Conservation (phyloP, 1,284 basidiomycete species). For the Cutaneotrichosporon cavernicola region DNA sequence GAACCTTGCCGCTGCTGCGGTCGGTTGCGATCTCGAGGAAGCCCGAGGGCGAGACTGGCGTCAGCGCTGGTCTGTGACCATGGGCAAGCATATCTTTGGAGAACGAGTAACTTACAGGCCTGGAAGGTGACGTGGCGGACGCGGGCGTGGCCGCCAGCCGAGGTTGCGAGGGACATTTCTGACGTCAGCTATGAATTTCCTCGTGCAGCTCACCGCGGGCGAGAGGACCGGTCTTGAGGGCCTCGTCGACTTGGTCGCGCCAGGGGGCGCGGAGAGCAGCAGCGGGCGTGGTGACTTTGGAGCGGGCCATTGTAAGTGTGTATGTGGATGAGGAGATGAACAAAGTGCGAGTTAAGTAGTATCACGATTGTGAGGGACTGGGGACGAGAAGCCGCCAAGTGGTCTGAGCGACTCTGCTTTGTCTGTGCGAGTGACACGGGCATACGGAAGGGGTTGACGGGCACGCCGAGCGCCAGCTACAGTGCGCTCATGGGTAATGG, state of each 20-base stretch:
- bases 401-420: slow-evolving; percentile 5
- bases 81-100: no score
- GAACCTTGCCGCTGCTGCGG: slow-evolving; percentile 12
- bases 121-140: slow-evolving; percentile 16
- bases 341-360: neutral
- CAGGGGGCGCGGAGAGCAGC: slow-evolving; percentile 10
- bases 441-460: neutral
- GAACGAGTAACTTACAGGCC: slow-evolving; percentile 6
- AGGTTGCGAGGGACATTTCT: slow-evolving; percentile 13
- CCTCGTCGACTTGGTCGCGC: slow-evolving; percentile 13
- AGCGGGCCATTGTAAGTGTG: slow-evolving; percentile 7
- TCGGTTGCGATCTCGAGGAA: slow-evolving; percentile 16
- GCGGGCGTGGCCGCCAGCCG: slow-evolving; percentile 4
- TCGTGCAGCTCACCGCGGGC: slow-evolving; percentile 2
- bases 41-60: slow-evolving; percentile 17
- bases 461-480: neutral
- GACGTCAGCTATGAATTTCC: neutral
- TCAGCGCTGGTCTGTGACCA: neutral
- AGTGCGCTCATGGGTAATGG: neutral
- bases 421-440: neutral
- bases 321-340: neutral
- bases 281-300: slow-evolving; percentile 3
- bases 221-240: slow-evolving; percentile 6
- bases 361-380: neutral
- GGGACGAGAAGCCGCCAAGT: neutral